A percentile compares a stretch with the other conserved stretches of the same genome.
Evolutionary conservation across 1,284 basidiomycete species (phyloP).

Genomic region (Ganoderma sinense): DNA sequence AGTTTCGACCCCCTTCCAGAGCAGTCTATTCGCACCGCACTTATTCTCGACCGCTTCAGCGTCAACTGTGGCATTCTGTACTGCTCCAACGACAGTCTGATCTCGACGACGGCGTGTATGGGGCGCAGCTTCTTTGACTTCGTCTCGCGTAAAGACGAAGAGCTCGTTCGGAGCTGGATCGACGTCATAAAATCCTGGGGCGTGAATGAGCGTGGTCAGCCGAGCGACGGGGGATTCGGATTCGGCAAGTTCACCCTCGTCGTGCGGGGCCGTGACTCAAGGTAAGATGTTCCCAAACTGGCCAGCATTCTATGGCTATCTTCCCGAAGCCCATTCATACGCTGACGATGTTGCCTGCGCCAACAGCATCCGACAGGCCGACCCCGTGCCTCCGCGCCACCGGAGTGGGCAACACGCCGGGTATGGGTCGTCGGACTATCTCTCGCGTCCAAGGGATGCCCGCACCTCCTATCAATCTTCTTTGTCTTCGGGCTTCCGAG

Average conservation of each 20-base stretch:
- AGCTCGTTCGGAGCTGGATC: conserved; percentile 71
- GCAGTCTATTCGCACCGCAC: conserved; percentile 72
- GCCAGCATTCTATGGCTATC: not conserved
- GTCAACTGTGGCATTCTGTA: conserved; percentile 67
- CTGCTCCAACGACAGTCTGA: conserved; percentile 73
- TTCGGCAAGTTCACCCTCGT: conserved; percentile 72
- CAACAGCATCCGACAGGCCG: conserved; percentile 35
- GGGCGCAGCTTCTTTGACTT: conserved; percentile 79
- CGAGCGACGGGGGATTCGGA: conserved; percentile 82
- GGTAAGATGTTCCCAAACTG: conserved; percentile 43
- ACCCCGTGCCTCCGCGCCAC: conserved; percentile 33
- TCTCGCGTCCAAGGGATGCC: conserved; percentile 9
- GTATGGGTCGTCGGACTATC: conserved; percentile 4
- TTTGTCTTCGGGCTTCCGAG: conserved; percentile 13
- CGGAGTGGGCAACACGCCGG: conserved; percentile 25
- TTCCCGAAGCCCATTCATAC: not conserved
- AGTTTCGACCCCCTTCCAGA: conserved; percentile 65
- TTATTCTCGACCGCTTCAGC: conserved; percentile 79
- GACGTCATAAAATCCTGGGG: conserved; percentile 80
- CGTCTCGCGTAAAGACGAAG: conserved; percentile 66
- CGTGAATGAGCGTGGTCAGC: conserved; percentile 79
- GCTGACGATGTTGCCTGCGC: not conserved
- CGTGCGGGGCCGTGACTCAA: conserved; percentile 64
- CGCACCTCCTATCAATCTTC: conserved; percentile 14
- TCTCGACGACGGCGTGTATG: conserved; percentile 62